Percentiles rank a stretch among this genome's conserved stretches.
phyloP scores from a whole-genome alignment of 345 rosid species.

The Nephelium lappaceum region DNA sequence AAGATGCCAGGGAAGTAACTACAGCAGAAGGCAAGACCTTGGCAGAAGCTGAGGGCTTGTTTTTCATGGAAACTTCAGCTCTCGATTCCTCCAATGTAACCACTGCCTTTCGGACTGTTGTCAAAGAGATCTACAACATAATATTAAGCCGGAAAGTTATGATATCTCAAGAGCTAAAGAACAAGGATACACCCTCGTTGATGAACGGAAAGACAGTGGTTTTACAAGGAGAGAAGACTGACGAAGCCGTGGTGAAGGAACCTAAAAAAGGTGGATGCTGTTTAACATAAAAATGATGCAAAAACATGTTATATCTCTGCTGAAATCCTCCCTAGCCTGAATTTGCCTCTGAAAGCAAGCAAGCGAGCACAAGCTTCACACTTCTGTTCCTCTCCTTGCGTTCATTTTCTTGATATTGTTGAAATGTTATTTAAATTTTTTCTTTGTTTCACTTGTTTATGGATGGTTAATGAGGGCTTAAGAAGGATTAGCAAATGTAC shows the following conservation, averaged over 20 bases:
- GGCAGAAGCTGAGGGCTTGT: constrained; percentile 88
- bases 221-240: constrained; percentile 42
- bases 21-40: constrained; percentile 82
- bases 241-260: constrained; percentile 22
- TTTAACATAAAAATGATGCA: constrained; percentile 34
- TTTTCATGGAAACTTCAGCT: constrained; percentile 96
- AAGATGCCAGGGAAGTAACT: constrained; percentile 89
- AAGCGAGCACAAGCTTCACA: not conserved
- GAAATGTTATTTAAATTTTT: constrained; percentile 20
- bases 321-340: not conserved
- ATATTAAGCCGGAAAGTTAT: constrained; percentile 91
- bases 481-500: constrained; percentile 35
- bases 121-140: constrained; percentile 86
- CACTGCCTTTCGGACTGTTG: constrained; percentile 92
- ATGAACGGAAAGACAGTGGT: constrained; percentile 76
- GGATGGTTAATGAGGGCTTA: constrained; percentile 28
- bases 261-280: constrained; percentile 68
- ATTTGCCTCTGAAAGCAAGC: constrained; percentile 15
- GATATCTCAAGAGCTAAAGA: constrained; percentile 70
- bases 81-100: constrained; percentile 89
- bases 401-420: constrained; percentile 27
- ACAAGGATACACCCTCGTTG: constrained; percentile 61
- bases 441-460: not conserved
- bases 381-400: constrained; percentile 29
- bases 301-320: not conserved